Conservation (phyloP, 1,139 yeast species). For the Scheffersomyces segobiensis region DNA sequence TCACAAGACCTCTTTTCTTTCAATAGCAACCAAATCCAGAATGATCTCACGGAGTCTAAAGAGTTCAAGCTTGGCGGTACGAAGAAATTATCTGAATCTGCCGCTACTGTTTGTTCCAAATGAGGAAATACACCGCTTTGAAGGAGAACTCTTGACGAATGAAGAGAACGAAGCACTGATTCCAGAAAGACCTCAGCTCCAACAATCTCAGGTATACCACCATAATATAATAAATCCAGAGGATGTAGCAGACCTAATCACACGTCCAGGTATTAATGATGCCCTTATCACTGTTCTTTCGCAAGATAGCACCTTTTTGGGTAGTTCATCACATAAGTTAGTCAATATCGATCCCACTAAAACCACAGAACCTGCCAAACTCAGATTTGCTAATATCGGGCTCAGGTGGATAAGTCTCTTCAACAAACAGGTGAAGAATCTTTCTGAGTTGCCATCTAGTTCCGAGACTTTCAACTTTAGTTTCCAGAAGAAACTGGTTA, state of each 20-base stretch:
- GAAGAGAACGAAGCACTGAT: constrained; percentile 36
- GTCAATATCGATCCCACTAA: constrained; percentile 18
- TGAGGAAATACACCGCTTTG: constrained; percentile 30
- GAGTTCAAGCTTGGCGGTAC: background rate
- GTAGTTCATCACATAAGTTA: constrained; percentile 24
- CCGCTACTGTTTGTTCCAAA: constrained; percentile 35
- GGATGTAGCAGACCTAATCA: constrained; percentile 34
- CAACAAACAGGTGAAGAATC: constrained; percentile 19
- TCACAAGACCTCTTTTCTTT: background rate
- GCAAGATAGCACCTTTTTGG: constrained; percentile 28
- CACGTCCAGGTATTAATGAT: constrained; percentile 28
- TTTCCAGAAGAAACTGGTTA: background rate
- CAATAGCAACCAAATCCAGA: background rate
- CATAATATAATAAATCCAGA: constrained; percentile 38
- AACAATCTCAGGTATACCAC: constrained; percentile 21
- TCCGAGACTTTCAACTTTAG: background rate
- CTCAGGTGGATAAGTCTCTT: constrained; percentile 32
- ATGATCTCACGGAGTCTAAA: background rate
- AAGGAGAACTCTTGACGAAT: constrained; percentile 31
- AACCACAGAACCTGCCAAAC: constrained; percentile 13
- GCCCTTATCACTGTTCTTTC: constrained; percentile 31
- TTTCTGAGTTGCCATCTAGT: background rate
- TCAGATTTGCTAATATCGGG: constrained; percentile 31
- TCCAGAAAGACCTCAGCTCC: constrained; percentile 28
- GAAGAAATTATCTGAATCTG: constrained; percentile 10